Evolutionary conservation across 2,329 filamentous ascomycete species (phyloP).

Genomic region (Talaromyces sp.): DNA sequence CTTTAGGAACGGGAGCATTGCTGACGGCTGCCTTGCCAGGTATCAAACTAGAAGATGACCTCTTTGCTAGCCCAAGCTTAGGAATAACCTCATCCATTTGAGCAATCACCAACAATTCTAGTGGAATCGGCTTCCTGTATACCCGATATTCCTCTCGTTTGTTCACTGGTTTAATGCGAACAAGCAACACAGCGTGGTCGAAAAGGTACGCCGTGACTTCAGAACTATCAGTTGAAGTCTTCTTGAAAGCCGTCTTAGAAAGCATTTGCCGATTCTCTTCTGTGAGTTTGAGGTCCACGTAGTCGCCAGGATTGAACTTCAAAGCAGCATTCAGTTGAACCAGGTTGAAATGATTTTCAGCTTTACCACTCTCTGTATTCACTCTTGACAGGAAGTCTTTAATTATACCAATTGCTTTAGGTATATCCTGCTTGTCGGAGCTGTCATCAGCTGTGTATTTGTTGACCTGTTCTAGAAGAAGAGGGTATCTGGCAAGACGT

Average conservation of each 20-base stretch:
- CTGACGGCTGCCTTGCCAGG: conserved; percentile 51
- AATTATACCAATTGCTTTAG: conserved; percentile 80
- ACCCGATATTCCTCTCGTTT: conserved; percentile 94
- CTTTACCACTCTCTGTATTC: conserved; percentile 92
- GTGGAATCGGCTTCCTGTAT: conserved; percentile 88
- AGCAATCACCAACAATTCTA: conserved; percentile 86
- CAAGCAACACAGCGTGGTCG: conserved; percentile 88
- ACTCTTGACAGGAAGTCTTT: conserved; percentile 80
- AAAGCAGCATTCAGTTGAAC: conserved; percentile 87
- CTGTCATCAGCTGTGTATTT: conserved; percentile 89
- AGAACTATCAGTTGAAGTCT: conserved; percentile 76
- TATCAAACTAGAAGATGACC: conserved; percentile 80
- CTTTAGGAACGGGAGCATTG: conserved; percentile 50
- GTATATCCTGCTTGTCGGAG: conserved; percentile 85
- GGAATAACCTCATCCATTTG: conserved; percentile 98
- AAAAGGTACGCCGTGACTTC: conserved; percentile 95
- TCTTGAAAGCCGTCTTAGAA: conserved; percentile 92
- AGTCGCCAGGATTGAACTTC: conserved; percentile 82
- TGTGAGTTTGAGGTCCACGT: conserved; percentile 87
- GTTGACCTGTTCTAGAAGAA: conserved; percentile 82
- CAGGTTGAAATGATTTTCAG: conserved; percentile 95
- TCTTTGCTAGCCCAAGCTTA: conserved; percentile 69
- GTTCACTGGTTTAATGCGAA: conserved; percentile 83
- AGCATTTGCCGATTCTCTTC: conserved; percentile 90
- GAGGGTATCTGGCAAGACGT: conserved; percentile 83